A percentile compares a stretch with the other conserved stretches of the same genome.
Evolutionary conservation across 176 grass and related monocot genomes (phyloP).

Genomic region (Themeda triandra): DNA sequence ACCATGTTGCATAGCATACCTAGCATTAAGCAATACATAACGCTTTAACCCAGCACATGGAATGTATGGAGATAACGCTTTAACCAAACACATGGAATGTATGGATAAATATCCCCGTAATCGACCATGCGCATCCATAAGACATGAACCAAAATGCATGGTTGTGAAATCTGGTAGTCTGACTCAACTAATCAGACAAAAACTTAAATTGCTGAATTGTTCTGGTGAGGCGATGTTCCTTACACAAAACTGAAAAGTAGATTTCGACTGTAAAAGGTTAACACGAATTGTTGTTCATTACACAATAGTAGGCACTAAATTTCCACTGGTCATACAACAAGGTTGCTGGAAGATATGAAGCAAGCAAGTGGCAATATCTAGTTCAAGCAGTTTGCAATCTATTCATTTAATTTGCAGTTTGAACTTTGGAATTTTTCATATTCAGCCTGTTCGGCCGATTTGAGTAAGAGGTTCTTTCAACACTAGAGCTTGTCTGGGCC

Average conservation of each 20-base stretch:
- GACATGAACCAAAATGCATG: neutral
- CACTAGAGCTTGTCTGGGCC: neutral
- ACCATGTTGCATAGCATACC: neutral
- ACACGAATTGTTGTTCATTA: neutral
- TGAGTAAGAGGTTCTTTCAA: neutral
- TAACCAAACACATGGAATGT: neutral
- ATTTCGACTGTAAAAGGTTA: neutral
- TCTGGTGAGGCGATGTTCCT: neutral
- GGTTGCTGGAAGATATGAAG: neutral
- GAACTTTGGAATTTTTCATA: neutral
- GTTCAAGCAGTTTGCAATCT: neutral
- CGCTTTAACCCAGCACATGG: neutral
- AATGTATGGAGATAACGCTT: neutral
- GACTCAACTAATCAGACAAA: neutral
- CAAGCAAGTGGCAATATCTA: slow-evolving; percentile 14
- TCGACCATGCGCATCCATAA: neutral
- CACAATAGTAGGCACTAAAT: neutral
- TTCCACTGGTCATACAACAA: neutral
- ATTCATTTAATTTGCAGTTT: neutral
- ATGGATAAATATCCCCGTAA: neutral
- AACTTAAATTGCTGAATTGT: neutral
- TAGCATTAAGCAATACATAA: neutral
- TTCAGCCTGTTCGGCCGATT: neutral
- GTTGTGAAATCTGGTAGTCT: neutral
- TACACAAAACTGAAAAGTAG: neutral